phyloP scores from a whole-genome alignment of 345 rosid species.

The Linum usitatissimum region DNA sequence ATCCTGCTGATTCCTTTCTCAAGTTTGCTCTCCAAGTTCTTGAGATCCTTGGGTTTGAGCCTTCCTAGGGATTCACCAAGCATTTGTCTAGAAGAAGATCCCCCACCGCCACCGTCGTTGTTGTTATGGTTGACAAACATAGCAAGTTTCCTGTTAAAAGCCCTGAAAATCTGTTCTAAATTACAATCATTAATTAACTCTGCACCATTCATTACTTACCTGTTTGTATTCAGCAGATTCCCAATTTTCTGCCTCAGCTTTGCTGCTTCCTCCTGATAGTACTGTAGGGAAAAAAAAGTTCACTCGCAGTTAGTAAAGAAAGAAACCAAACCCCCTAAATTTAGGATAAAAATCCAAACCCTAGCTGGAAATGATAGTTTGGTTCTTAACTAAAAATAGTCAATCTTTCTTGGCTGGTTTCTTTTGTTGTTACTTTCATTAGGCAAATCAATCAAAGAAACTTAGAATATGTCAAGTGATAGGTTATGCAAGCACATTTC shows the following conservation, averaged over 20 bases:
- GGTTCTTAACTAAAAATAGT: background rate
- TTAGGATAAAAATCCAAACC: background rate
- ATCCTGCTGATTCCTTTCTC: constrained; percentile 76
- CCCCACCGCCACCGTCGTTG: background rate
- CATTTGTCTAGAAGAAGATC: constrained; percentile 46
- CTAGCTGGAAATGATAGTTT: background rate
- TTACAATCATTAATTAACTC: background rate
- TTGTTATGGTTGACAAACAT: background rate
- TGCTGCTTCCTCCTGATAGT: constrained; percentile 79
- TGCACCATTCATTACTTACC: constrained; percentile 25
- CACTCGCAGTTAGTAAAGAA: background rate
- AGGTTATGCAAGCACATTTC: background rate
- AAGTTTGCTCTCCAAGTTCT: constrained; percentile 47
- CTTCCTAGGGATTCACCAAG: constrained; percentile 60
- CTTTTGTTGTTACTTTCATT: background rate
- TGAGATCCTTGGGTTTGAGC: constrained; percentile 49
- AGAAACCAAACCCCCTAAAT: background rate
- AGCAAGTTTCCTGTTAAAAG: constrained; percentile 1
- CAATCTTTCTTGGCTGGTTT: background rate
- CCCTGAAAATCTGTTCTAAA: background rate
- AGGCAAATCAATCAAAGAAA: background rate
- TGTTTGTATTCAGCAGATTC: constrained; percentile 60
- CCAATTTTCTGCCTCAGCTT: constrained; percentile 56
- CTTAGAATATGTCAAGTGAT: background rate
- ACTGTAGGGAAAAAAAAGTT: constrained; percentile 28